These are phyloP conservation scores for Diversispora eburnea DNA, from an alignment of 192 early-diverging fungal species.

Conservation along the genomic window DNA sequence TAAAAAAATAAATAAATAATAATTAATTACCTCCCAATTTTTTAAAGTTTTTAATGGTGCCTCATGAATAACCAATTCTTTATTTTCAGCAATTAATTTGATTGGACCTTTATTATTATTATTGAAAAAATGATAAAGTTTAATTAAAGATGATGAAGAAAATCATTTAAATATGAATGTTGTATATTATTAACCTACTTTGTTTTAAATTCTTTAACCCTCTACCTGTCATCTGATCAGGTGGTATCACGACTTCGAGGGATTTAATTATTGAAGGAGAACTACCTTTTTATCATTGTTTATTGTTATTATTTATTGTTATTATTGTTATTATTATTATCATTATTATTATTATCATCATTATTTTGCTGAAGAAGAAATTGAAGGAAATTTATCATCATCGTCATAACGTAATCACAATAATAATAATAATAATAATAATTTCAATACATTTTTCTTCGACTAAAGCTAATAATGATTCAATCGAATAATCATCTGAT, in stretches of 20 bases:
- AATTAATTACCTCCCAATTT: constrained; percentile 47
- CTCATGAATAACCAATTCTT: constrained; percentile 41
- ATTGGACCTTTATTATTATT: constrained; percentile 39
- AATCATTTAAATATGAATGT: no score
- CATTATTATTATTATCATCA: neutral
- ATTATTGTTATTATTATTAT: neutral
- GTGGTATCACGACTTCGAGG: constrained; percentile 34
- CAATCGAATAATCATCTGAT: constrained; percentile 74
- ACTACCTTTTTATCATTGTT: constrained; percentile 19
- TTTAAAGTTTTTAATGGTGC: constrained; percentile 52
- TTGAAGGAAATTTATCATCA: no score
- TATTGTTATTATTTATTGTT: no score
- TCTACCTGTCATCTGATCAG: constrained; percentile 38
- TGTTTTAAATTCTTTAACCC: neutral
- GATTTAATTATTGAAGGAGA: constrained; percentile 23
- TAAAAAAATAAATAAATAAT: neutral
- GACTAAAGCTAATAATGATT: constrained; percentile 56
- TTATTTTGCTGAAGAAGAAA: neutral
- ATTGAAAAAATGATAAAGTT: no score
- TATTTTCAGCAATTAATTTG: constrained; percentile 42
- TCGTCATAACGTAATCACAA: neutral
- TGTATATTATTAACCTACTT: neutral
- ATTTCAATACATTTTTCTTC: constrained; percentile 45
- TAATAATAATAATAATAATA: neutral
- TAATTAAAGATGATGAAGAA: no score